These are phyloP conservation scores for Apiotrichum porosum DNA, from an alignment of 1,284 basidiomycete genomes.

Conservation along the genomic window DNA sequence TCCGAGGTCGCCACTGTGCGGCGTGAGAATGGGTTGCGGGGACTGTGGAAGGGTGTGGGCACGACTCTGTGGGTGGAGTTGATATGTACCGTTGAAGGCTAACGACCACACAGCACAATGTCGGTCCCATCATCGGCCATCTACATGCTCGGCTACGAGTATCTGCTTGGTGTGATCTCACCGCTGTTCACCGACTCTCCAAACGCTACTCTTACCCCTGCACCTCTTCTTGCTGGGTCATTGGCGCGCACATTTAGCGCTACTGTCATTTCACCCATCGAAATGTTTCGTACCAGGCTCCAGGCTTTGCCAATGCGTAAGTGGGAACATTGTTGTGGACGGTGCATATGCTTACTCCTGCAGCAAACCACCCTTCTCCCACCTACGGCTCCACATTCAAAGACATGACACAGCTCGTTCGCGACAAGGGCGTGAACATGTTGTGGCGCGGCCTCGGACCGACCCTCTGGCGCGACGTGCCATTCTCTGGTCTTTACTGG, in stretches of 20 bases:
- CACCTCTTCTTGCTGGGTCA: slow-evolving; percentile 78
- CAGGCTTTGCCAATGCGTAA: slow-evolving; percentile 65
- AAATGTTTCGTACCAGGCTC: slow-evolving; percentile 88
- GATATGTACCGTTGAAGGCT: no score
- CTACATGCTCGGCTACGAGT: slow-evolving; percentile 96
- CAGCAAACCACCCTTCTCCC: slow-evolving; percentile 58
- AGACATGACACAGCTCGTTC: slow-evolving; percentile 53
- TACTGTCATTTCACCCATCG: slow-evolving; percentile 78
- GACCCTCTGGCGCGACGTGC: slow-evolving; percentile 94
- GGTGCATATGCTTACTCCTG: neutral
- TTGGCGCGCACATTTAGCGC: slow-evolving; percentile 75
- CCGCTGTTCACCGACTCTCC: slow-evolving; percentile 30
- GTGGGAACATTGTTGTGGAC: slow-evolving; percentile 1
- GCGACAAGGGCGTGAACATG: slow-evolving; percentile 60
- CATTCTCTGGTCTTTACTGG: slow-evolving; percentile 71
- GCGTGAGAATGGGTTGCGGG: slow-evolving; percentile 67
- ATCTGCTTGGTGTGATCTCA: slow-evolving; percentile 57
- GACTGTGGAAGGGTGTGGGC: slow-evolving; percentile 84
- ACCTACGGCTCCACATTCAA: slow-evolving; percentile 53
- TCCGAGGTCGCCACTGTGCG: slow-evolving; percentile 74
- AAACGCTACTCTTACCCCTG: slow-evolving; percentile 52
- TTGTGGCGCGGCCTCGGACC: slow-evolving; percentile 88
- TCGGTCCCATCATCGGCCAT: slow-evolving; percentile 86
- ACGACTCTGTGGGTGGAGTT: slow-evolving; percentile 66
- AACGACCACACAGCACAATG: slow-evolving; percentile 60